phyloP scores from a whole-genome alignment of 2,329 filamentous ascomycete genomes.

The Cordyceps javanica region DNA sequence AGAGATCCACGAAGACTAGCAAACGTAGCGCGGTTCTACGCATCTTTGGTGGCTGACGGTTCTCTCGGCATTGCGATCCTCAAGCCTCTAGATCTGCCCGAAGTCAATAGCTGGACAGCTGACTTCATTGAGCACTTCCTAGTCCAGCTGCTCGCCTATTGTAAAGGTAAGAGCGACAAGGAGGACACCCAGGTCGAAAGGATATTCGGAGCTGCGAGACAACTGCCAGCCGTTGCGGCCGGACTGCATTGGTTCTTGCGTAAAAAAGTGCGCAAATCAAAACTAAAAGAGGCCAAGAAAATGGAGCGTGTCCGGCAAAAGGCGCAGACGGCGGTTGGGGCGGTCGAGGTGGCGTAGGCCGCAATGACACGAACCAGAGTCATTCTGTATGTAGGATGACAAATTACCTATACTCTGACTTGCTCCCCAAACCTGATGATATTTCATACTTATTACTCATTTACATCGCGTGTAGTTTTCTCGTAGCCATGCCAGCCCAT shows the following conservation, averaged over 20 bases:
- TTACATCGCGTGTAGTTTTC: not conserved
- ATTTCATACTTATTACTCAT: not conserved
- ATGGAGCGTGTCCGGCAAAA: conserved; percentile 32
- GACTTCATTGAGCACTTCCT: conserved; percentile 77
- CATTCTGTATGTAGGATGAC: not conserved
- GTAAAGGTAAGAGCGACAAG: conserved; percentile 38
- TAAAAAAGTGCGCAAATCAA: conserved; percentile 64
- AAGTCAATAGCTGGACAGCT: conserved; percentile 68
- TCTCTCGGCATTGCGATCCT: conserved; percentile 43
- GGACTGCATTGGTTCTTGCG: conserved; percentile 76
- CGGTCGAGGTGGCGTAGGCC: not conserved
- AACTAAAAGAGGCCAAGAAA: conserved; percentile 44
- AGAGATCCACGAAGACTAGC: conserved; percentile 44
- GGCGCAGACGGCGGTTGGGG: conserved; percentile 24
- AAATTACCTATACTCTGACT: not conserved
- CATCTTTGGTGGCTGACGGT: conserved; percentile 41
- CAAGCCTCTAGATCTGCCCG: conserved; percentile 71
- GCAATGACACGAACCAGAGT: not conserved
- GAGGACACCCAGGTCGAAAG: conserved; percentile 56
- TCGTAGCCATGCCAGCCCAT: not conserved
- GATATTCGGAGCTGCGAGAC: conserved; percentile 59
- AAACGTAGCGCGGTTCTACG: conserved; percentile 50
- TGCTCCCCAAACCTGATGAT: not conserved
- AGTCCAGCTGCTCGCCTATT: conserved; percentile 66
- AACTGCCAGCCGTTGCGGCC: conserved; percentile 61